A percentile compares a stretch with the other conserved stretches of the same genome.
phyloP scores from a whole-genome alignment of 2,329 filamentous ascomycete genomes.

The Leptodontidium sp. region DNA sequence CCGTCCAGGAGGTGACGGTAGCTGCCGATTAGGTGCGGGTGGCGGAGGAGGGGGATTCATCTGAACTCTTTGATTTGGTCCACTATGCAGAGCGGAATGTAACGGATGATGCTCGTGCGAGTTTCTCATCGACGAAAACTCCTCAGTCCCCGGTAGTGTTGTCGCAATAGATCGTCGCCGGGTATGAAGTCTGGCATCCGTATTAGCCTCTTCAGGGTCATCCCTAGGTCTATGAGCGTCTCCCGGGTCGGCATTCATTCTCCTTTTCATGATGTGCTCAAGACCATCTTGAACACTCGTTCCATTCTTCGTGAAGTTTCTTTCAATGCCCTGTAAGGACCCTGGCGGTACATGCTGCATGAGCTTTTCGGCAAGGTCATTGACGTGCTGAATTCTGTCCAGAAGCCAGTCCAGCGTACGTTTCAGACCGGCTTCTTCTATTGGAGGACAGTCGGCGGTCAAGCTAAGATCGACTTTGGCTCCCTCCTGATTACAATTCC shows the following conservation, averaged over 20 bases:
- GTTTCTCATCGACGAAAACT: conserved; percentile 37
- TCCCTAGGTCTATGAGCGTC: conserved; percentile 25
- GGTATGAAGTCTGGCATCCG: conserved; percentile 36
- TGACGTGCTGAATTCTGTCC: conserved; percentile 42
- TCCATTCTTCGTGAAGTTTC: conserved; percentile 26
- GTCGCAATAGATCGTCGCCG: conserved; percentile 37
- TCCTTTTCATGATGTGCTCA: conserved; percentile 42
- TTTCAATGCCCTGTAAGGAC: conserved; percentile 25
- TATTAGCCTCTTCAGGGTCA: conserved; percentile 29
- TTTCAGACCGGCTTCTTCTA: conserved; percentile 42
- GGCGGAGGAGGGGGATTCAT: conserved; percentile 47
- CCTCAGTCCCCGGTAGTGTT: conserved; percentile 33
- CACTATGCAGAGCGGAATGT: conserved; percentile 25
- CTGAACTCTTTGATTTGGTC: conserved; percentile 31
- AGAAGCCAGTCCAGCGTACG: conserved; percentile 43
- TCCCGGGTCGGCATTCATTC: conserved; percentile 36
- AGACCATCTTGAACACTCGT: conserved; percentile 33
- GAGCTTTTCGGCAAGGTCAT: conserved; percentile 43
- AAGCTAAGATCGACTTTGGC: conserved; percentile 30
- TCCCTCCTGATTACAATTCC: conserved; percentile 32
- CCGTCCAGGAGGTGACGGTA: conserved; percentile 45
- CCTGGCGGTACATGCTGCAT: conserved; percentile 38
- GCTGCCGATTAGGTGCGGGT: conserved; percentile 41
- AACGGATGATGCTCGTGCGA: conserved; percentile 36
- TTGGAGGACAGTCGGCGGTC: conserved; percentile 38